Evolutionary conservation across 2,329 filamentous ascomycete species (phyloP).

Genomic region (Phyllosticta paracitricarpa): DNA sequence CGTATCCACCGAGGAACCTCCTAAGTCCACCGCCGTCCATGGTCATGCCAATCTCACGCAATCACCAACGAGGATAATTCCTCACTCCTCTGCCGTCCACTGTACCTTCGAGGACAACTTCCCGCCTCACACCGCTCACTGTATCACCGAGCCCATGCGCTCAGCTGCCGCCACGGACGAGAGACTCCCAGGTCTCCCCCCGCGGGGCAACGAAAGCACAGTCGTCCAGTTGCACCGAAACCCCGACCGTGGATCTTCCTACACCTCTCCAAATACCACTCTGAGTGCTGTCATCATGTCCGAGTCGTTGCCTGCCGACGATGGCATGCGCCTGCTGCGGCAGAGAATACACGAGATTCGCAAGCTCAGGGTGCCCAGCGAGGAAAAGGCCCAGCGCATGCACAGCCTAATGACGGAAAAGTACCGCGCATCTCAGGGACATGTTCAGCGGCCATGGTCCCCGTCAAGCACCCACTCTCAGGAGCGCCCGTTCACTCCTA

Average conservation of each 20-base stretch:
- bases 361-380: conserved; percentile 32
- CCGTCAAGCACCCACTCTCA: conserved; percentile 29
- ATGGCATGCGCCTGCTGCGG: conserved; percentile 40
- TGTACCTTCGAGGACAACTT: conserved; percentile 5
- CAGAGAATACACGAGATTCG: conserved; percentile 39
- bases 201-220: conserved; percentile 2
- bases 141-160: conserved; percentile 20
- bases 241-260: not conserved
- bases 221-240: conserved; percentile 2
- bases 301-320: conserved; percentile 36
- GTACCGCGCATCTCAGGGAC: conserved; percentile 23
- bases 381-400: conserved; percentile 41
- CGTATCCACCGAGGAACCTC: conserved; percentile 9
- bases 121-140: conserved; percentile 22
- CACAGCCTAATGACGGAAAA: conserved; percentile 41
- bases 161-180: conserved; percentile 14
- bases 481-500: conserved; percentile 29
- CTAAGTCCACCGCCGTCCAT: conserved; percentile 6
- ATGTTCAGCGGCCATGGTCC: conserved; percentile 21
- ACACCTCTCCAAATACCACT: not conserved
- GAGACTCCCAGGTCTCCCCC: not conserved
- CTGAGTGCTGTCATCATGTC: conserved; percentile 12
- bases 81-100: conserved; percentile 15
- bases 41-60: conserved; percentile 13
- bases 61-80: conserved; percentile 13